Evolutionary conservation across 164 flowering plant genomes (phyloP).

Genomic region (Aristolochia contorta): DNA sequence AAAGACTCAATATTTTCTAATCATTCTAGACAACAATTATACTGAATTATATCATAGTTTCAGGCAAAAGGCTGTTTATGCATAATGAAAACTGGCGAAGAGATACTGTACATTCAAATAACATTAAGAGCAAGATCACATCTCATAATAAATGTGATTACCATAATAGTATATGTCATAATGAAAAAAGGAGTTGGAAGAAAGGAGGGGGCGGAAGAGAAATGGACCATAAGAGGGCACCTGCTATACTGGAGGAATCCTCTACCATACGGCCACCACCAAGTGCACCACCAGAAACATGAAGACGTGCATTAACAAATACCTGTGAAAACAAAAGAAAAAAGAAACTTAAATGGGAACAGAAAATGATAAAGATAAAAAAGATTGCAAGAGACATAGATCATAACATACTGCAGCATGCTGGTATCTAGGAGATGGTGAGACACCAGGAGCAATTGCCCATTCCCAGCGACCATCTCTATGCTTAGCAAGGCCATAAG

Average conservation of each 20-base stretch:
- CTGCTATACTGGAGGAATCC: constrained; percentile 97
- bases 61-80: too few species aligned
- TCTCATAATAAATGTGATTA: too few species aligned
- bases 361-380: constrained; percentile 1
- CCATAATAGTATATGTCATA: too few species aligned
- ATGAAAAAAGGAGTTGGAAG: neutral
- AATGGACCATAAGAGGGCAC: constrained; percentile 20
- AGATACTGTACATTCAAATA: too few species aligned
- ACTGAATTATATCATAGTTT: too few species aligned
- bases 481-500: constrained; percentile 98
- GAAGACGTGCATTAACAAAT: constrained; percentile 97
- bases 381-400: constrained; percentile 1
- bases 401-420: constrained; percentile 84
- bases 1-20: too few species aligned
- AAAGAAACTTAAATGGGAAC: neutral
- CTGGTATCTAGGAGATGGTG: constrained; percentile 99
- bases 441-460: constrained; percentile 99
- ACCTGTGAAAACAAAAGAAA: constrained; percentile 37
- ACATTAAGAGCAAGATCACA: too few species aligned
- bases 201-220: neutral
- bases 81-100: too few species aligned
- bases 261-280: constrained; percentile 99
- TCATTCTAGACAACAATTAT: too few species aligned
- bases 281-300: constrained; percentile 99
- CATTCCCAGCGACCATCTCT: constrained; percentile 99